Evolutionary conservation across 352 stramenopile species (phyloP), one percentile per base, ranked within the genome.

Genomic region (Pythium aphanidermatum): DNA sequence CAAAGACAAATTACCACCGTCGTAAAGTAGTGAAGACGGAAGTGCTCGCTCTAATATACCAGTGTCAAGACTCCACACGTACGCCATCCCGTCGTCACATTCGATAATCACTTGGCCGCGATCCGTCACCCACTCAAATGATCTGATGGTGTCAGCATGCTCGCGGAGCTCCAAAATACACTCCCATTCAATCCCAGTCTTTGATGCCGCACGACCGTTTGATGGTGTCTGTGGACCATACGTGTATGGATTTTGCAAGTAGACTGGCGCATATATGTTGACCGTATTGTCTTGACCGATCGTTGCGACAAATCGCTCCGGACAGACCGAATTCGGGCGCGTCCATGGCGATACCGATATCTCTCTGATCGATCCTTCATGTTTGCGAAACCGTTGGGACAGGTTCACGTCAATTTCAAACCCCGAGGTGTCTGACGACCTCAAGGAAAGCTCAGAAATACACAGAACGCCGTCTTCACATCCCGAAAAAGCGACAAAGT

Each of bases 61-160:
- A n/a, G 76, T 90, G 16, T 87, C 70, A 1, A 70, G 61, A 33
- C 60, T 89, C 82, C 82, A 93, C 10, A 93, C 69, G 30, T 88
- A 86, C 25, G 87, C 67, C 70, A 90, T 83, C 1, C 51, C 57
- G 53, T 93, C 73, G 38, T 69, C 73, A 34, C 76, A 93, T 33
- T 89, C 79, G 12, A 92, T 60, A 28, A 74, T 50, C 1, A 90
- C 32, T 26, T 85, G 38, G 0, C 77, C 72, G 0, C 69, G 60
- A 26, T 88, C 73, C 0, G 86, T 54, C 26, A 82, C 63, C 79
- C 78, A 93, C 13, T 74, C 65, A 2, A 89, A 40, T 5, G 46
- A 58, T 28, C 44, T 55, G 5, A 90, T 65, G n/a, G 40, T 26
- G 31, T 86, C 75, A 3, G 50, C 58, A 63, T 90, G 74, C 45